Evolutionary conservation across 768 basidiomycete genomes (phyloP), one percentile per base, ranked within the genome.

Genomic region (Scleroderma bovista): DNA sequence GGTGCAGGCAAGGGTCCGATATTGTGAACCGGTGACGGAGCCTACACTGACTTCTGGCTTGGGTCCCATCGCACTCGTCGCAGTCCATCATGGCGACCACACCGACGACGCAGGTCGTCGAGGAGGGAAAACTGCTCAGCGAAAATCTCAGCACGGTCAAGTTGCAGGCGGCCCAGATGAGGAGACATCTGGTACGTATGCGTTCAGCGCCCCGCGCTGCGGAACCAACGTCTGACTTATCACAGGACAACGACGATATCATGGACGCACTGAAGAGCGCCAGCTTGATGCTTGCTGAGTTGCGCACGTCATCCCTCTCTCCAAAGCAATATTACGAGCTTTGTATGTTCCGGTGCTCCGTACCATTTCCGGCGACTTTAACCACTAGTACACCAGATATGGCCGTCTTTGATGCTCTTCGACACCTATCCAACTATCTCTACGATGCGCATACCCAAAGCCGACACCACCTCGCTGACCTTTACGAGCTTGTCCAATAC

Each of bases 401-500:
- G 92, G 89, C 93, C 54, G 93, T 99, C 45, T 98, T 98, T 69
- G 96, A 99, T 65, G 93, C 93, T 36, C 77, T 99, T 44, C 81
- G 95, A 58, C 86, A 97, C 64, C 83, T 99, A 47, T 89, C 93
- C 24, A 94, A 93, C 64, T 98, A 97, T 69, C 83, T 99, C 53
- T 93, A 91, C 60, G 96, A 98, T 53, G 95, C 94, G 3, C 96
- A 99, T 70, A 84, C 81, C 20, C 83, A 88, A 52, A 84, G 86
- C 44, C 81, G 86, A 64, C 95, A 99, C 66, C 96, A 98, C 58
- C 81, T 99, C 51, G 96, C 96, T 41, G 96, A 99, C 76, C 77
- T 99, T 39, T 99, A 99, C 71, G 96, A 99, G 67, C 83, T 98
- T 55, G 96, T 99, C n/a, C 96, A 99, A 80, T 99, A 95, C 66